Evolutionary conservation across 2,329 filamentous ascomycete species (phyloP), one percentile per base, ranked within the genome.

Genomic region (Cryphonectria naterciae): DNA sequence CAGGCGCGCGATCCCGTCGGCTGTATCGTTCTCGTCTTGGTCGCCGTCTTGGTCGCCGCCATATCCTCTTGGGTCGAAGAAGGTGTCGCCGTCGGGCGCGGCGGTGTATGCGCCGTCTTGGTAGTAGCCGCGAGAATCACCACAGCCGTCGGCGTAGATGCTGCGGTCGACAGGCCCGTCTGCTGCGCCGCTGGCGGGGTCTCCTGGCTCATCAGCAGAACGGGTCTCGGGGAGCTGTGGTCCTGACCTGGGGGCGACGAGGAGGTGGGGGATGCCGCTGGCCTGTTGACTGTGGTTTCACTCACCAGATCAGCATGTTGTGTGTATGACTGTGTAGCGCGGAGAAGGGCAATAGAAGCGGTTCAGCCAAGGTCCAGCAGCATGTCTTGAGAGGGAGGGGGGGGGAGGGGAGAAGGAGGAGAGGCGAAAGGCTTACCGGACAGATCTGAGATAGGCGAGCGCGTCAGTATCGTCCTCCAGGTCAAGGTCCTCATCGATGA

Each of bases 101-200:
- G 90, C 92, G 35, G 91, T 88, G 78, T 94, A 97, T 52, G 93
- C 92, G 65, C 94, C 94, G 75, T 97, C 93, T 22, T 89, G 83
- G 78, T 93, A 96, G 77, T 89, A 91, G 15, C 91, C 92, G 69
- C 87, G 81, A 32, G 84, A 82, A 75, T 91, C 88, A 68, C 86
- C 85, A 28, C 80, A 73, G 7, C 84, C 84, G 70, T 83, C 78
- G 11, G 83, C 77, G 76, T 89, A 89, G 58, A 87, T 83, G 43
- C 77, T 78, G 66, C 80, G 79, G 71, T 86, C 83, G 4, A 79
- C 68, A 22, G 74, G 37, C 32, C 80, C 76, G 25, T 74, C 74
- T 61, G 78, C 68, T 61, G 78, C 68, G 4, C 73, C 73, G 46
- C 80, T 76, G 68, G 82, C 77, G 37, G 78, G 77, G 19, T 77